Evolutionary conservation across 805 yeast species (phyloP), one percentile per base, ranked within the genome.

Genomic region (Saccharomycopsis sp.): DNA sequence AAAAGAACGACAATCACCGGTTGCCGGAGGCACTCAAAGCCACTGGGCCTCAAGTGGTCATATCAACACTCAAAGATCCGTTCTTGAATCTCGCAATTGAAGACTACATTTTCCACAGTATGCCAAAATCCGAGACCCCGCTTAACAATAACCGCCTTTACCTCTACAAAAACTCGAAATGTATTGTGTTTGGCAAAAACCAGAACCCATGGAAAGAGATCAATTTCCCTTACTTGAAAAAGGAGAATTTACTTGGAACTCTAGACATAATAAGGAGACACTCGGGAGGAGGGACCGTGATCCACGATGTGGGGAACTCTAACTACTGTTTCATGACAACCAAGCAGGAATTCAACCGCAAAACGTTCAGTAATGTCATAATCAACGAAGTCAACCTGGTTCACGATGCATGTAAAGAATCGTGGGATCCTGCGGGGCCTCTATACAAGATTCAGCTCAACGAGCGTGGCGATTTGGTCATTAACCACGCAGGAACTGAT

Each of bases 211-310:
- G 92, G 89, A 81, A 83, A 59, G 99, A 94, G 68, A 78, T 84
- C 46, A 87, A 89, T 64, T 57, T 94, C 1, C 77, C 81, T 20
- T 58, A 55, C 24, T 53, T 60, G 53, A 57, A 54, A 29, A 23
- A 48, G n/a, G 52, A 50, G 9, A 29, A 34, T 12, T 47, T 51
- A 4, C 3, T 51, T 16, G n/a, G 20, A 18, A 5, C 55, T n/a
- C 76, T 89, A 24, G 92, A 96, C 0, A 66, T 91, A 5, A 67
- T 94, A 3, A 75, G 99, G 64, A 75, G 99, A 57, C 74, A 79
- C 52, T 85, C 94, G 7, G 99, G 99, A 0, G 99, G 99, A 1
- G 99, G 99, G 0, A 83, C 97, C 0, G 99, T 94, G 0, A 96
- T 91, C 9, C 99, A 94, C 68, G 99, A 92, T 70, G 63, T 76